Conservation (phyloP, 2,329 filamentous ascomycete genomes). For the Ophiostoma quercus region DNA sequence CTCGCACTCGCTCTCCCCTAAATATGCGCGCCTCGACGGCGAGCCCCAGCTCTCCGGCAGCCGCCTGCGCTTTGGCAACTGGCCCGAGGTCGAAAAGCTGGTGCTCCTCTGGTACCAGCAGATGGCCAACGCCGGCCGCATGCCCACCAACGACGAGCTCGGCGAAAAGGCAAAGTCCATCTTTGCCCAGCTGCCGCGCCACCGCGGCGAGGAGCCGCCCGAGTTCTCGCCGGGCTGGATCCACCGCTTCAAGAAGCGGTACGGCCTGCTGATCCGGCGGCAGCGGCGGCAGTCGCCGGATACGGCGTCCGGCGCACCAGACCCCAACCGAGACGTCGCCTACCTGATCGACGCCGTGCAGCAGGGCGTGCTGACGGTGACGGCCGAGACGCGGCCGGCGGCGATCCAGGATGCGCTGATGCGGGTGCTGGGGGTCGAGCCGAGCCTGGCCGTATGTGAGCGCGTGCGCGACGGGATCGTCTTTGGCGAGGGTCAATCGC, state of each 20-base stretch:
- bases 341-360: conserved; percentile 58
- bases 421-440: conserved; percentile 51
- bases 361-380: conserved; percentile 54
- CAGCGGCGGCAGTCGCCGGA: conserved; percentile 35
- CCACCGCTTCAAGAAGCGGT: conserved; percentile 59
- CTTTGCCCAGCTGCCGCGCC: conserved; percentile 53
- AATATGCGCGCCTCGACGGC: conserved; percentile 57
- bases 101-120: conserved; percentile 53
- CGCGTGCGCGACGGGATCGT: conserved; percentile 55
- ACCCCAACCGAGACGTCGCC: conserved; percentile 51
- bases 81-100: conserved; percentile 54
- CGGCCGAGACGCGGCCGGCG: conserved; percentile 53
- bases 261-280: conserved; percentile 53
- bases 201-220: conserved; percentile 55
- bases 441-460: conserved; percentile 50
- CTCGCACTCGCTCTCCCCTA: conserved; percentile 56
- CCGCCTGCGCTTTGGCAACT: conserved; percentile 58
- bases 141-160: conserved; percentile 58
- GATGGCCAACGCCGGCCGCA: conserved; percentile 48
- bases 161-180: conserved; percentile 58
- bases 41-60: conserved; percentile 59
- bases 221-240: conserved; percentile 62
- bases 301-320: conserved; percentile 29
- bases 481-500: conserved; percentile 21
- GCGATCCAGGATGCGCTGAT: conserved; percentile 55